Base-by-base conservation (phyloP, 306 rosid species). In the Vigna radiata region DNA sequence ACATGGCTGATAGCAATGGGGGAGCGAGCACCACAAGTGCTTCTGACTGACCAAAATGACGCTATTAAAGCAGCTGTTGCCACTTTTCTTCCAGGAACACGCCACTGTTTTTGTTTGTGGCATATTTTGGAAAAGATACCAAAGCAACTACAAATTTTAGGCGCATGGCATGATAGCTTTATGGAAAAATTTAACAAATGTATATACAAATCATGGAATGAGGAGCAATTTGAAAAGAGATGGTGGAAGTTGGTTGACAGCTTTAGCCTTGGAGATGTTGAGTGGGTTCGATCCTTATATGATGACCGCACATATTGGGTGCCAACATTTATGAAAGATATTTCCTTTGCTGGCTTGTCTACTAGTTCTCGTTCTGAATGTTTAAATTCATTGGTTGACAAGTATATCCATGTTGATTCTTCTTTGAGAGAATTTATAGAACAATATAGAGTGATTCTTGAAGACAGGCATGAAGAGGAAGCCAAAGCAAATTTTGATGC, bases 401-500 rank as follows among this genome's bases (percentile, higher is more conserved):
- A 74, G 50, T 78, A 85, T 85, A 31, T 87, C 70, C 89, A 78
- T 29, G 69, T 31, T 82, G 87, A 87, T 76, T 80, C 86, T 70
- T 83, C 91, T 4, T 75, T 87, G 78, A 83, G 68, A 61, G 89
- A 81, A 56, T 85, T 87, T 83, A 72, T 81, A 21, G 89, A 87
- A 36, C 87, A 70, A 36, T 87, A 87, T 72, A 74, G 14, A 64
- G 78, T 80, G 72, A 77, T 85, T 77, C 81, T 87, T 83, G 91
- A 83, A 83, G 91, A 85, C 60, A 87, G 91, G 74, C 61, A 85
- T 55, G 89, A 87, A 83, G 89, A 87, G 80, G 91, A 87, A 85
- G 91, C 91, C 50, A 87, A 83, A 75, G 91, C 87, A 87, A 85
- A 81, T 78, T 87, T 87, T 83, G 91, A 87, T 85, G 87, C 91